Evolutionary conservation across 768 basidiomycete genomes (phyloP).

Genomic region (Rhodocollybia butyracea): DNA sequence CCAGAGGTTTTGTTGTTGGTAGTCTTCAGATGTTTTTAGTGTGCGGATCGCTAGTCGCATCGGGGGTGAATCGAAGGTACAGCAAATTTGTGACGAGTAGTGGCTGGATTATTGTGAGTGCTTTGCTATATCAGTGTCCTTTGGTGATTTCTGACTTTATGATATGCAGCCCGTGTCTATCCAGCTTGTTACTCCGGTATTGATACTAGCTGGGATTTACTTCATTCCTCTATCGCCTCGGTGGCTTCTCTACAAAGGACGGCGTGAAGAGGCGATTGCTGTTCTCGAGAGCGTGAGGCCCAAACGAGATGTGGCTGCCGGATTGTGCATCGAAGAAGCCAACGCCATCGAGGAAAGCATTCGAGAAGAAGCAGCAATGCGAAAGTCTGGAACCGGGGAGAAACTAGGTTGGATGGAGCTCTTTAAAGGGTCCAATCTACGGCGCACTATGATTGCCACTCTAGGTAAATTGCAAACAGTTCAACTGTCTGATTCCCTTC

Average conservation of each 20-base stretch:
- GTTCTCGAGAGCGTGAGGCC: slow-evolving; percentile 5
- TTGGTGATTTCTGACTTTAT: background rate
- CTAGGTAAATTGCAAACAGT: background rate
- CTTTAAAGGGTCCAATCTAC: slow-evolving; percentile 3
- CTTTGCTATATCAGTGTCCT: background rate
- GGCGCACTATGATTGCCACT: slow-evolving; percentile 3
- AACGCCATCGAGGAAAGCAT: slow-evolving; percentile 7
- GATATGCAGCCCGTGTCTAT: slow-evolving; percentile 6
- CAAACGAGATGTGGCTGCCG: slow-evolving; percentile 3
- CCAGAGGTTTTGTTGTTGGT: slow-evolving; percentile 5
- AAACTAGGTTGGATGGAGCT: slow-evolving; percentile 4
- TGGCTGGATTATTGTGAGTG: slow-evolving; percentile 7
- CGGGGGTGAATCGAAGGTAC: slow-evolving; percentile 4
- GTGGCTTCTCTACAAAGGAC: slow-evolving; percentile 8
- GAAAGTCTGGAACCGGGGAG: slow-evolving; percentile 1
- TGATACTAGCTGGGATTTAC: slow-evolving; percentile 5
- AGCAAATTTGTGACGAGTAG: background rate
- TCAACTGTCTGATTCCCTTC: background rate
- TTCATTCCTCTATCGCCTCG: slow-evolving; percentile 7
- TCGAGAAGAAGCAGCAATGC: slow-evolving; percentile 1
- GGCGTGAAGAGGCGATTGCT: slow-evolving; percentile 4
- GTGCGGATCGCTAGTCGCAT: slow-evolving; percentile 3
- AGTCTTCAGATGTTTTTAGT: slow-evolving; percentile 7
- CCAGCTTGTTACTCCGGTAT: background rate
- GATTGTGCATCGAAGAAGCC: slow-evolving; percentile 5